Evolutionary conservation across 106 monocot species (phyloP).

Genomic region (Phalaenopsis equestris): DNA sequence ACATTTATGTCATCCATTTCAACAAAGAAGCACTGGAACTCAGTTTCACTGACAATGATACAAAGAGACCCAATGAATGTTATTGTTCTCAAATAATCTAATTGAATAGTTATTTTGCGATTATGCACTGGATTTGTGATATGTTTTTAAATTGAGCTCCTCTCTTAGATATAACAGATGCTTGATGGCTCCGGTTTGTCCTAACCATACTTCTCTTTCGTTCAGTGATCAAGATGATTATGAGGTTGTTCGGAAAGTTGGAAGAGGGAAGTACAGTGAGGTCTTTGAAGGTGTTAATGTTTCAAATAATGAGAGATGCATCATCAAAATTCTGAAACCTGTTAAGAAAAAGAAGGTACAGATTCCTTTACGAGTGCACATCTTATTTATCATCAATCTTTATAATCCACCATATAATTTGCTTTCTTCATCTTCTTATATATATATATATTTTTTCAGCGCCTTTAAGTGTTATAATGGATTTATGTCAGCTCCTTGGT

Average conservation of each 20-base stretch:
- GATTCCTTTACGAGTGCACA: not conserved
- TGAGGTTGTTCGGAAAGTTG: conserved; percentile 76
- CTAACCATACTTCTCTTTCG: not conserved
- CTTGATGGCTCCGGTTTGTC: not conserved
- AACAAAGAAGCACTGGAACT: not conserved
- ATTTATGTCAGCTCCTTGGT: not conserved
- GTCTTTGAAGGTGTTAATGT: conserved; percentile 69
- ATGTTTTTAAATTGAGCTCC: not conserved
- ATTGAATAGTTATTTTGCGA: not conserved
- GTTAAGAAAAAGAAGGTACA: conserved; percentile 82
- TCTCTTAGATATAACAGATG: not conserved
- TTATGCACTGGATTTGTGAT: not conserved
- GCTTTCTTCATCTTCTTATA: not conserved
- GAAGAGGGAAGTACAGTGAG: conserved; percentile 79
- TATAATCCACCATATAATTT: not conserved
- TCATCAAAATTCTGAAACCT: conserved; percentile 77
- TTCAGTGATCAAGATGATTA: conserved; percentile 75
- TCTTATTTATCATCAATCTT: not conserved
- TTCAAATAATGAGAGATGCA: conserved; percentile 44
- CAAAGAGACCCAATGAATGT: not conserved
- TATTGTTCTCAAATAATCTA: not conserved
- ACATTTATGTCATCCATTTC: not conserved
- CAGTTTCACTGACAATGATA: not conserved
- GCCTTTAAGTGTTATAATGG: not conserved
- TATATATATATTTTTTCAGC: not conserved